These are phyloP conservation scores for Xylaria digitata DNA, from an alignment of 2,329 filamentous ascomycete genomes.

Conservation along the genomic window DNA sequence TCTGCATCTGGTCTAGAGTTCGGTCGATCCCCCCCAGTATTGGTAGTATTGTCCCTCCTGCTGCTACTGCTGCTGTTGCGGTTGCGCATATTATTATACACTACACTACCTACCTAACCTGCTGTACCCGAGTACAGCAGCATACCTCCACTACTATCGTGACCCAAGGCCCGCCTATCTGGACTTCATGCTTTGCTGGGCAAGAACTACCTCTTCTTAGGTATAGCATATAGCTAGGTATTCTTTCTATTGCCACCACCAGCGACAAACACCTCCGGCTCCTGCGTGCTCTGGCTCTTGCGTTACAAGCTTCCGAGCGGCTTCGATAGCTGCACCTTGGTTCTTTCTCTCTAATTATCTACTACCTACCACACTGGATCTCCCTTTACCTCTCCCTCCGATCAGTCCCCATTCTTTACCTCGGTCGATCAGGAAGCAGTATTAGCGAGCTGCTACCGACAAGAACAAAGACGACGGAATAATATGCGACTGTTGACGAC, in stretches of 20 bases:
- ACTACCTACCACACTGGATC: slow-evolving; percentile 4
- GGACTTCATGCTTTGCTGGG: slow-evolving; percentile 8
- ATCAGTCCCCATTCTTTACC: background rate
- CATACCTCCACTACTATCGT: slow-evolving; percentile 1
- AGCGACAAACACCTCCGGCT: slow-evolving; percentile 24
- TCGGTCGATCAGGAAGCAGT: slow-evolving; percentile 1
- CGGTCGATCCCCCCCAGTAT: background rate
- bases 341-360: slow-evolving; percentile 13
- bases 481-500: slow-evolving; percentile 2
- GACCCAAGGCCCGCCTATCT: slow-evolving; percentile 22
- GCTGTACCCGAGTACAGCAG: background rate
- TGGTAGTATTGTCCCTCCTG: slow-evolving; percentile 8
- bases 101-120: slow-evolving; percentile 1
- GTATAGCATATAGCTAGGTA: background rate
- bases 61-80: no score
- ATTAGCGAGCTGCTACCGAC: slow-evolving; percentile 5
- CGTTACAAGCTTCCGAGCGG: slow-evolving; percentile 11
- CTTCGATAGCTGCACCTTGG: slow-evolving; percentile 31
- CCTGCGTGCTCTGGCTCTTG: slow-evolving; percentile 25
- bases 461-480: slow-evolving; percentile 1
- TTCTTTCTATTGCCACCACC: slow-evolving; percentile 11
- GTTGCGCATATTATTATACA: background rate
- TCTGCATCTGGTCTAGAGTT: slow-evolving; percentile 8
- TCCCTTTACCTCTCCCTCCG: background rate
- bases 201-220: background rate